These are phyloP conservation scores for Aspergillus coremiiformis DNA, from an alignment of 495 filamentous ascomycete species.

Conservation along the genomic window DNA sequence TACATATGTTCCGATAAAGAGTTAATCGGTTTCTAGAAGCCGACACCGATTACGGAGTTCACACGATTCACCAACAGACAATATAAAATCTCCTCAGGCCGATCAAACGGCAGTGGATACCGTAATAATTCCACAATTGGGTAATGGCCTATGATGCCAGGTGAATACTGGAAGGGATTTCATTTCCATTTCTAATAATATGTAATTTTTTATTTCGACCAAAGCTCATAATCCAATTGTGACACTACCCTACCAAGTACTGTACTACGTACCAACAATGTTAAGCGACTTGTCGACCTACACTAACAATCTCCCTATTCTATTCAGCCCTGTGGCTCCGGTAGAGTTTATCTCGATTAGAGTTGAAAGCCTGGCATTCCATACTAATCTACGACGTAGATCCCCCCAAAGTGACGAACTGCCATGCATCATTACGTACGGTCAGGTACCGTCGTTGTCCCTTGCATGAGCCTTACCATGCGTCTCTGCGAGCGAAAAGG, in stretches of 20 bases:
- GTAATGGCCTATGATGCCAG: too few relatives aligned
- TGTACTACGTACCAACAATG: neutral
- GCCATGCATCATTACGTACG: slow-evolving; percentile 5
- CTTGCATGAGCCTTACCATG: neutral
- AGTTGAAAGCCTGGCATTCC: slow-evolving; percentile 2
- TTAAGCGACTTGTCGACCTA: neutral
- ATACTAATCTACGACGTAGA: neutral
- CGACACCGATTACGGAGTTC: neutral
- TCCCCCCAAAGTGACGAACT: neutral
- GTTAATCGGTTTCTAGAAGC: neutral
- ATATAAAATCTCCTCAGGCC: too few relatives aligned
- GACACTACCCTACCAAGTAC: too few relatives aligned
- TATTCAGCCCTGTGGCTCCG: neutral
- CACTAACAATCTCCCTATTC: neutral
- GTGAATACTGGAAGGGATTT: too few relatives aligned
- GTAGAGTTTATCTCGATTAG: slow-evolving; percentile 6
- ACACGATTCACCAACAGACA: too few relatives aligned
- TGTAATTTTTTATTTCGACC: too few relatives aligned
- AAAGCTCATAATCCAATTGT: too few relatives aligned
- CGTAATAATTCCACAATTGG: neutral
- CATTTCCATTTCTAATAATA: too few relatives aligned
- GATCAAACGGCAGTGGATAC: too few relatives aligned
- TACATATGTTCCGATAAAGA: neutral
- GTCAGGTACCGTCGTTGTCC: neutral
- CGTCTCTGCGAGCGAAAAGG: neutral